A percentile compares a stretch with the other conserved stretches of the same genome.
Evolutionary conservation across 345 rosid genomes (phyloP).

Genomic region (Kernera saxatilis): DNA sequence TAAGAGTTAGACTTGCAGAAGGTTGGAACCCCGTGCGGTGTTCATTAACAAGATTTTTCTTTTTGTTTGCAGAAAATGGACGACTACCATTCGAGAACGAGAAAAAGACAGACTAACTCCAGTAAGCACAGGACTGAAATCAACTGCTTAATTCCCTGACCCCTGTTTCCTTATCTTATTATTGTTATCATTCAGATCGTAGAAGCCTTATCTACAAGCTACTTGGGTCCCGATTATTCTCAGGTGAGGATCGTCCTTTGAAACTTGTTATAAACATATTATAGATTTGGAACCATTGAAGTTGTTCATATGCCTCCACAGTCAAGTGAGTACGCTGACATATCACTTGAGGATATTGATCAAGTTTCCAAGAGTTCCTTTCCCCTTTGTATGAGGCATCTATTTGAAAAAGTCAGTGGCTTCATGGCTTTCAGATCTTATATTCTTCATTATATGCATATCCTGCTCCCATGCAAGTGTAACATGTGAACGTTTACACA

Average conservation of each 20-base stretch:
- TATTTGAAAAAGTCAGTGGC: slow-evolving; percentile 68
- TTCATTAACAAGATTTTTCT: neutral
- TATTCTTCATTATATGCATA: neutral
- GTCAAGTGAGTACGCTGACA: slow-evolving; percentile 66
- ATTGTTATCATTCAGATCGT: slow-evolving; percentile 51
- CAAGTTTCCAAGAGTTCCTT: slow-evolving; percentile 70
- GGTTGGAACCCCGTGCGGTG: neutral
- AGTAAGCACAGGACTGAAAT: slow-evolving; percentile 37
- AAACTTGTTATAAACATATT: neutral
- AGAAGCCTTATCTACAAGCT: slow-evolving; percentile 69
- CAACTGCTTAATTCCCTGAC: neutral
- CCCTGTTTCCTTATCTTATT: neutral
- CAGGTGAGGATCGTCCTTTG: slow-evolving; percentile 43
- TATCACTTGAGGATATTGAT: slow-evolving; percentile 79
- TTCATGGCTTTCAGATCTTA: neutral
- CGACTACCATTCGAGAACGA: slow-evolving; percentile 63
- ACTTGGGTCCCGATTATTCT: slow-evolving; percentile 87
- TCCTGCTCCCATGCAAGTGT: neutral
- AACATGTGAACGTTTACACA: slow-evolving; percentile 7
- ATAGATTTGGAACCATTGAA: slow-evolving; percentile 5
- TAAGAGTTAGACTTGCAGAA: neutral
- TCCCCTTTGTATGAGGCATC: slow-evolving; percentile 90
- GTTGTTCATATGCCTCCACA: slow-evolving; percentile 33
- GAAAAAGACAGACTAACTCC: slow-evolving; percentile 90
- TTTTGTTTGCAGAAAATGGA: slow-evolving; percentile 74